Conservation (phyloP, 1,139 yeast species). For the Candida sojae region DNA sequence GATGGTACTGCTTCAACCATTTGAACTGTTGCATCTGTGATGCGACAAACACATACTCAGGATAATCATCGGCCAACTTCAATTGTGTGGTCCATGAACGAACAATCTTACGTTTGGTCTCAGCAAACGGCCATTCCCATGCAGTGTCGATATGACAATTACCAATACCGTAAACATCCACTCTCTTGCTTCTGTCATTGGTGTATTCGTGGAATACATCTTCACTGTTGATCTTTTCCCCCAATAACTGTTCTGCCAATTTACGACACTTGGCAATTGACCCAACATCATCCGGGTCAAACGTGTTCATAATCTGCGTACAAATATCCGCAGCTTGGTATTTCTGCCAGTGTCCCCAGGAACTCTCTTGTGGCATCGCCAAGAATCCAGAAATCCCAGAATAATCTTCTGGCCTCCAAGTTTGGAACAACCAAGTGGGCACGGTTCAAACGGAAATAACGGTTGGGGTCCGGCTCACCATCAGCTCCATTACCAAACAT, state of each 20-base stretch:
- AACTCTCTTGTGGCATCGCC: constrained; percentile 91
- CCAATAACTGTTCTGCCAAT: constrained; percentile 66
- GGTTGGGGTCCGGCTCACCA: constrained; percentile 62
- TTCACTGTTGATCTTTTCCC: constrained; percentile 61
- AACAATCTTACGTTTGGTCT: constrained; percentile 86
- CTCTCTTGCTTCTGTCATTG: constrained; percentile 20
- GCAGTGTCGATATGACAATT: constrained; percentile 98
- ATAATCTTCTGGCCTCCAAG: constrained; percentile 73
- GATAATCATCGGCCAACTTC: constrained; percentile 79
- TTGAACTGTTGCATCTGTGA: constrained; percentile 95
- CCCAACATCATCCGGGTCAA: constrained; percentile 56
- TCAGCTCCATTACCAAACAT: constrained; percentile 84
- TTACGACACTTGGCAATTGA: constrained; percentile 64
- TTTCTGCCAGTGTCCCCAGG: constrained; percentile 76
- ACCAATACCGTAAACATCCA: constrained; percentile 78
- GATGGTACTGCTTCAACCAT: constrained; percentile 87
- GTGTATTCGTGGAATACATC: constrained; percentile 50
- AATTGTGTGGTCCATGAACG: constrained; percentile 96
- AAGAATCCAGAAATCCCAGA: constrained; percentile 82
- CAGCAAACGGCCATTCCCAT: constrained; percentile 98
- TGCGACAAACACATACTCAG: constrained; percentile 92
- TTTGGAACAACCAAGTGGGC: constrained; percentile 87
- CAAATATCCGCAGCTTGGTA: constrained; percentile 78
- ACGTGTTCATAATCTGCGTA: constrained; percentile 77
- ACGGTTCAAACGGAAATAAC: constrained; percentile 62